Evolutionary conservation across 2,329 filamentous ascomycete genomes (phyloP).

Genomic region (Nothomitra cinnamomea): DNA sequence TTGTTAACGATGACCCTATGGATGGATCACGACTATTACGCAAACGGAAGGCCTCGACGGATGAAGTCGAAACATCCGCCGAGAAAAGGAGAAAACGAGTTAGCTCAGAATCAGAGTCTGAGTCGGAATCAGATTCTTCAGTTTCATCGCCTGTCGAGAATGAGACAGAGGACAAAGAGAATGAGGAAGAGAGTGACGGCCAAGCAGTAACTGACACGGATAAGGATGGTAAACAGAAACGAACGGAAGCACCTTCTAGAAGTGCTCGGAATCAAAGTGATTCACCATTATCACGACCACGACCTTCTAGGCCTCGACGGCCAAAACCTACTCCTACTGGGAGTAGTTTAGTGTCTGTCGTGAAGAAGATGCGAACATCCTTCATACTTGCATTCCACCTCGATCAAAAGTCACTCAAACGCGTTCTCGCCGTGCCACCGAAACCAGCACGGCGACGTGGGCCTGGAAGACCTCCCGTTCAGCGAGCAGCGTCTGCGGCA

Average conservation of each 20-base stretch:
- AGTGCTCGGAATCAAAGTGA: slow-evolving; percentile 7
- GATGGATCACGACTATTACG: slow-evolving; percentile 63
- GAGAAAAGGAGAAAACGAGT: slow-evolving; percentile 24
- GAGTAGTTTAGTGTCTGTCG: slow-evolving; percentile 22
- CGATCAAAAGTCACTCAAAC: slow-evolving; percentile 38
- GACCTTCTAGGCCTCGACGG: slow-evolving; percentile 41
- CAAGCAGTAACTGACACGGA: background rate
- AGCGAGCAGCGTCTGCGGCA: slow-evolving; percentile 18
- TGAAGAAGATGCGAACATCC: slow-evolving; percentile 25
- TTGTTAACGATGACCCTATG: slow-evolving; percentile 53
- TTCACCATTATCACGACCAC: slow-evolving; percentile 18
- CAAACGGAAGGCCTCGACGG: slow-evolving; percentile 69
- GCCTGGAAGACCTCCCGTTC: slow-evolving; percentile 24
- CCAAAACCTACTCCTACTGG: slow-evolving; percentile 27
- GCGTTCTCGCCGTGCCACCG: slow-evolving; percentile 40
- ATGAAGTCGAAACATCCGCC: slow-evolving; percentile 39
- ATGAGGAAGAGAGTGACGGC: slow-evolving; percentile 11
- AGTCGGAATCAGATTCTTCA: slow-evolving; percentile 35
- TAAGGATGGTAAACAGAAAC: background rate
- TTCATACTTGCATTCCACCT: slow-evolving; percentile 43
- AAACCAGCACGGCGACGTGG: slow-evolving; percentile 31
- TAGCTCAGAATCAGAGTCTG: slow-evolving; percentile 26
- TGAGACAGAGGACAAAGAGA: slow-evolving; percentile 22
- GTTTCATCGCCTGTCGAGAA: slow-evolving; percentile 18
- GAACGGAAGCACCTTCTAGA: background rate